Evolutionary conservation across 2,329 filamentous ascomycete genomes (phyloP).

Genomic region (Aspergillus sp.): DNA sequence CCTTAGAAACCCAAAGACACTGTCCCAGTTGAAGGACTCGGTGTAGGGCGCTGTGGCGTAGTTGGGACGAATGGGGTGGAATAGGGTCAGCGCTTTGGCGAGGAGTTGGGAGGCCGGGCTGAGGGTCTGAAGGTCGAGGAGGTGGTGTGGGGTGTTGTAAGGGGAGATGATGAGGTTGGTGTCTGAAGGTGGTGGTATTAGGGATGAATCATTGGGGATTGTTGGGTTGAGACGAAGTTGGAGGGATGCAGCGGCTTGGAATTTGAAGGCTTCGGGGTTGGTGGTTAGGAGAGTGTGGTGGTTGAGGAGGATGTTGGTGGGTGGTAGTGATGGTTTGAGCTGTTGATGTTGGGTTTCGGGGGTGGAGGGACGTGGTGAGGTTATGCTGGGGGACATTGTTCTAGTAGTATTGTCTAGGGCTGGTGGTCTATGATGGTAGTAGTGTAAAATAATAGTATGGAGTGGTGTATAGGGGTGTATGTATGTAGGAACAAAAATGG

Average conservation of each 20-base stretch:
- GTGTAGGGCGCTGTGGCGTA: constrained; percentile 77
- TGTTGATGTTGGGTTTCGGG: background rate
- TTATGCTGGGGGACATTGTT: constrained; percentile 16
- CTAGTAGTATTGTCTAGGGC: background rate
- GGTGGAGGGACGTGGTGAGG: constrained; percentile 5
- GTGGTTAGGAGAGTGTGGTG: constrained; percentile 37
- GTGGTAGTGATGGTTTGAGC: no score
- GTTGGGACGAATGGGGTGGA: constrained; percentile 65
- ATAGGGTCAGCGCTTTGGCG: constrained; percentile 67
- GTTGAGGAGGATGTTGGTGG: constrained; percentile 6
- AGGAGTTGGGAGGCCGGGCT: constrained; percentile 68
- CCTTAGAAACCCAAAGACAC: constrained; percentile 60
- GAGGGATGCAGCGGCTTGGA: constrained; percentile 37
- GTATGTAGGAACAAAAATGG: no score
- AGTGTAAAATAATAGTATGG: no score
- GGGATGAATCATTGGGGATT: background rate
- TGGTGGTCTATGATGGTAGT: no score
- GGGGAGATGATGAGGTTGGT: constrained; percentile 68
- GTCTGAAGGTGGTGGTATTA: constrained; percentile 16
- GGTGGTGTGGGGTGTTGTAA: constrained; percentile 70
- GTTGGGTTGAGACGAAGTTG: constrained; percentile 27
- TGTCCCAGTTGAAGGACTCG: constrained; percentile 76
- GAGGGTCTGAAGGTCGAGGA: constrained; percentile 70
- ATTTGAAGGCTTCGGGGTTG: constrained; percentile 37
- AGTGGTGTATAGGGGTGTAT: no score